Conservation (phyloP, 2,329 filamentous ascomycete genomes). For the Aspergillus luchuensis region DNA sequence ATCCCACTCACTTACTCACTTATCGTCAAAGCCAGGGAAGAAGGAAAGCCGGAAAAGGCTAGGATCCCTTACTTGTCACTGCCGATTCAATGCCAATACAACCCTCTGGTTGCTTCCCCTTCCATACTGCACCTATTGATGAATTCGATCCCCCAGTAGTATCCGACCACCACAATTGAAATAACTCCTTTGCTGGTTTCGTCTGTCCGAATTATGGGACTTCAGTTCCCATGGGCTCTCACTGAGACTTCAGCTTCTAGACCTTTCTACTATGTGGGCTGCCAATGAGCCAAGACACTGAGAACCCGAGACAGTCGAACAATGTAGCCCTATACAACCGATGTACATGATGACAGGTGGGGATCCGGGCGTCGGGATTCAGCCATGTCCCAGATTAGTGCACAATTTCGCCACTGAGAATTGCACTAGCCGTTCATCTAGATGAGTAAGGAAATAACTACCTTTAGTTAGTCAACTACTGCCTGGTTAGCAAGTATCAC, state of each 20-base stretch:
- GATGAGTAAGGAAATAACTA: not conserved
- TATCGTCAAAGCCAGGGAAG: not conserved
- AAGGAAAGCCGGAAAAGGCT: not conserved
- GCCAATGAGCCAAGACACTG: not conserved
- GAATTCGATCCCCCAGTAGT: too few relatives aligned
- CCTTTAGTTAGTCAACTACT: too few relatives aligned
- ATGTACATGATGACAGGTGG: not conserved
- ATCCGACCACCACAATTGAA: too few relatives aligned
- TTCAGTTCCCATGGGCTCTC: not conserved
- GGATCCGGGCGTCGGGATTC: not conserved
- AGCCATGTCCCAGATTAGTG: not conserved
- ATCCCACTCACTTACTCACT: not conserved
- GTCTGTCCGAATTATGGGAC: not conserved
- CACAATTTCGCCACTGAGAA: not conserved
- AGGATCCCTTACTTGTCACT: not conserved
- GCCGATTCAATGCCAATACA: not conserved
- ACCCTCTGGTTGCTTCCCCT: not conserved
- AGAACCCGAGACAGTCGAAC: not conserved
- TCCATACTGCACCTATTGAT: not conserved
- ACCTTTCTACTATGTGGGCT: not conserved
- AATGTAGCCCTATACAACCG: conserved; percentile 1
- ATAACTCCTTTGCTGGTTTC: not conserved
- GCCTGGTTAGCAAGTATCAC: not conserved
- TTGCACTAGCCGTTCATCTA: not conserved
- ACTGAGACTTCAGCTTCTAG: not conserved